Evolutionary conservation across 163 green algal genomes (phyloP).

Genomic region (Scenedesmus sp.): DNA sequence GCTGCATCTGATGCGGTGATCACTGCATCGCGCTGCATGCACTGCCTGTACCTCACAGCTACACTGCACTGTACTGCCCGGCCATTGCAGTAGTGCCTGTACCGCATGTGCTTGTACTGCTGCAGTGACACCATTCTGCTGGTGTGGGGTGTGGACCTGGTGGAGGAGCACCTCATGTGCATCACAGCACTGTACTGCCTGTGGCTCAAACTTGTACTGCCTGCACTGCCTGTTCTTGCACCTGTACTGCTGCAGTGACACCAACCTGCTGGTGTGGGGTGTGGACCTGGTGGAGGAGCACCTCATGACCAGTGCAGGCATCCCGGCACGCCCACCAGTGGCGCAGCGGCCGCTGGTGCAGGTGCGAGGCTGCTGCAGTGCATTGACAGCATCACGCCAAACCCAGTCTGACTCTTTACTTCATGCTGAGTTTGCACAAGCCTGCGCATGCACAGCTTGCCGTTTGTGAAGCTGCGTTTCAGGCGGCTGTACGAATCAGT

Average conservation of each 20-base stretch:
- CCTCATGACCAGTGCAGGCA: slow-evolving; percentile 83
- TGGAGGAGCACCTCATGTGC: slow-evolving; percentile 90
- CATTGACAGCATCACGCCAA: not conserved
- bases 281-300: slow-evolving; percentile 96
- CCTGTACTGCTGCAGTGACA: slow-evolving; percentile 66
- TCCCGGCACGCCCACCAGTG: slow-evolving; percentile 85
- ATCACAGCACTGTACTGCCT: not conserved
- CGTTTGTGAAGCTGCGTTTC: no score
- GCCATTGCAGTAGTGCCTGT: not conserved
- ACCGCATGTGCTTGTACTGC: not conserved
- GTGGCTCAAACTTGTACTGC: not conserved
- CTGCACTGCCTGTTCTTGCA: not conserved
- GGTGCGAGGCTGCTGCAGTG: not conserved
- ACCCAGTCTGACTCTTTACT: not conserved
- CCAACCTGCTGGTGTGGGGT: slow-evolving; percentile 92
- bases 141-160: slow-evolving; percentile 89
- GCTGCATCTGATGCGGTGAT: not conserved
- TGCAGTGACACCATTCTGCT: slow-evolving; percentile 85
- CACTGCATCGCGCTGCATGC: not conserved
- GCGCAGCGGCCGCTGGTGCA: slow-evolving; percentile 64
- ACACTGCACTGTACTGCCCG: not conserved
- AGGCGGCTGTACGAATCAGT: no score
- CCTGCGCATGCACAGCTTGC: no score
- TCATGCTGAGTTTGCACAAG: no score
- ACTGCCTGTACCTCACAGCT: not conserved